Conservation (phyloP, 495 filamentous ascomycete species). For the Letharia lupina region DNA sequence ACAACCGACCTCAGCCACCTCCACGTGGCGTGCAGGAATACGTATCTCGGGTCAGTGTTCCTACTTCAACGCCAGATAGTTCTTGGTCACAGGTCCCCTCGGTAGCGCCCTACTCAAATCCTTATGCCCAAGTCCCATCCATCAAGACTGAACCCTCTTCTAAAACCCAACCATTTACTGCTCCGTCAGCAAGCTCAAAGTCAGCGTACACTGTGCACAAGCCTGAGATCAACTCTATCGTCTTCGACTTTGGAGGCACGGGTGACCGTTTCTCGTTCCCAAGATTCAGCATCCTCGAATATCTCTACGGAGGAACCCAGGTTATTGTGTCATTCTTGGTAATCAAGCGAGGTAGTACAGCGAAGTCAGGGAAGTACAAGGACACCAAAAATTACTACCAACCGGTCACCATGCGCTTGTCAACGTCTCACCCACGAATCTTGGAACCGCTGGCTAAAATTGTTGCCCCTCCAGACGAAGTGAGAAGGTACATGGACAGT, state of each 20-base stretch:
- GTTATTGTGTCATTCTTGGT: constrained; percentile 47
- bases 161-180: constrained; percentile 14
- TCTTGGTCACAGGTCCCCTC: constrained; percentile 19
- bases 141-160: constrained; percentile 22
- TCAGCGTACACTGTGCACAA: constrained; percentile 22
- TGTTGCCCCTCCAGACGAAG: constrained; percentile 72
- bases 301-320: constrained; percentile 39
- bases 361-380: constrained; percentile 26
- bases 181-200: constrained; percentile 10
- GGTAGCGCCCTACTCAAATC: constrained; percentile 22
- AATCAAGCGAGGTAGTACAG: constrained; percentile 41
- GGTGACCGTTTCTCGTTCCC: constrained; percentile 89
- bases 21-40: constrained; percentile 26
- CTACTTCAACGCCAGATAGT: constrained; percentile 12
- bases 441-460: constrained; percentile 67
- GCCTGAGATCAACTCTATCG: constrained; percentile 60
- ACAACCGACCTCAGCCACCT: constrained; percentile 22
- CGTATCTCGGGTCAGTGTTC: constrained; percentile 9
- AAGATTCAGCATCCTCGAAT: constrained; percentile 77
- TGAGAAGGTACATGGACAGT: constrained; percentile 72
- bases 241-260: constrained; percentile 75
- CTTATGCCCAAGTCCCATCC: constrained; percentile 25
- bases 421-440: constrained; percentile 50
- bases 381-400: constrained; percentile 73
- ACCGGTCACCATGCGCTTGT: constrained; percentile 74